A percentile compares a stretch with the other conserved stretches of the same genome.
Evolutionary conservation across 176 grass and related monocot species (phyloP).

Genomic region (Poa annua): DNA sequence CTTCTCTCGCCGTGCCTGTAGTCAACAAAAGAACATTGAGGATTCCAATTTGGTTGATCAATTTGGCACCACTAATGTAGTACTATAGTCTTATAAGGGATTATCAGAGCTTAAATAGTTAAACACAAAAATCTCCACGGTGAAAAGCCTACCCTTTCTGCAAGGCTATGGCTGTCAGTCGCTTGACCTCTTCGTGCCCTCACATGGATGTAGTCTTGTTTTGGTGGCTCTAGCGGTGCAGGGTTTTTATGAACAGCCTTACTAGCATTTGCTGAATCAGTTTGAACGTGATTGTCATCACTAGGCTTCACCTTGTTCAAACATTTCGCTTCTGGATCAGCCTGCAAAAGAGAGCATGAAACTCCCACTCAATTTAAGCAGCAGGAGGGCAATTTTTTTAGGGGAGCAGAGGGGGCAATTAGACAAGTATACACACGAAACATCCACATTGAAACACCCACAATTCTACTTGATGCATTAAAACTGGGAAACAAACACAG

Average conservation of each 20-base stretch:
- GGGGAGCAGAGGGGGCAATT: not conserved
- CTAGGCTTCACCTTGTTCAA: constrained; percentile 64
- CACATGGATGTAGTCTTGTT: constrained; percentile 97
- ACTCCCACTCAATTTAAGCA: constrained; percentile 18
- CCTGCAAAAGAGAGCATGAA: constrained; percentile 35
- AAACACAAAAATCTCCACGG: not conserved
- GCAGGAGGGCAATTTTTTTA: not conserved
- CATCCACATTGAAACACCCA: constrained; percentile 7
- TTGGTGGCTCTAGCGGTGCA: constrained; percentile 54
- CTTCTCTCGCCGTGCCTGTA: constrained; percentile 95
- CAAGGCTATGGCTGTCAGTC: constrained; percentile 96
- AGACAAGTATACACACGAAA: not conserved
- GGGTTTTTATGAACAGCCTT: constrained; percentile 63
- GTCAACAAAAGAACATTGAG: constrained; percentile 37
- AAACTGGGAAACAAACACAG: not conserved
- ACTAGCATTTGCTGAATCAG: constrained; percentile 60
- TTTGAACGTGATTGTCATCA: constrained; percentile 56
- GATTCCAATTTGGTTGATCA: constrained; percentile 9
- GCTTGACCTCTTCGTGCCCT: constrained; percentile 97
- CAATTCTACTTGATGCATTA: not conserved
- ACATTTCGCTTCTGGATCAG: constrained; percentile 63
- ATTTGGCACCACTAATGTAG: not conserved
- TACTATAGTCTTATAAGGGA: not conserved
- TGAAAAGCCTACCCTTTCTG: constrained; percentile 80
- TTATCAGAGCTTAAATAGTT: not conserved